These are phyloP conservation scores for Gentiana straminea DNA, from an alignment of 257 asterid genomes.

Conservation along the genomic window DNA sequence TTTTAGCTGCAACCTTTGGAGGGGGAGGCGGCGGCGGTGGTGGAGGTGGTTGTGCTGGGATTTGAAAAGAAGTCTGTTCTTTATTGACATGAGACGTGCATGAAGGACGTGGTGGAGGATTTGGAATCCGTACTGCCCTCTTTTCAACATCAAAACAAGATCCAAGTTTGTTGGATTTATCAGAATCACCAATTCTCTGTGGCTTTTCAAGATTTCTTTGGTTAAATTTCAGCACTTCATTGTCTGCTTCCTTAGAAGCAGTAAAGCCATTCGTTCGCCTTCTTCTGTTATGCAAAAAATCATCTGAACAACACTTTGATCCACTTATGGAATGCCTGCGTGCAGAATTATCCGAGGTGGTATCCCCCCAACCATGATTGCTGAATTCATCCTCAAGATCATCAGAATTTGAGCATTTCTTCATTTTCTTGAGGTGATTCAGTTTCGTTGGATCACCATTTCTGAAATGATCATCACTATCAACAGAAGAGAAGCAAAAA, in stretches of 20 bases:
- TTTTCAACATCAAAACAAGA: conserved; percentile 58
- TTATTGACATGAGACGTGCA: conserved; percentile 22
- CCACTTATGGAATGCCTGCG: conserved; percentile 87
- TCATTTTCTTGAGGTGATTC: conserved; percentile 58
- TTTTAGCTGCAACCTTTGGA: conserved; percentile 34
- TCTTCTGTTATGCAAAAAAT: conserved; percentile 44
- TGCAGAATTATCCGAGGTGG: conserved; percentile 28
- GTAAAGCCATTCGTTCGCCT: conserved; percentile 71
- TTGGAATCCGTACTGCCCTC: conserved; percentile 67
- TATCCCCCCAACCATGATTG: conserved; percentile 29
- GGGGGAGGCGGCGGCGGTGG: conserved; percentile 86
- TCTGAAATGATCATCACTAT: conserved; percentile 39
- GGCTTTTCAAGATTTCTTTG: conserved; percentile 29
- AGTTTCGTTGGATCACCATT: conserved; percentile 34
- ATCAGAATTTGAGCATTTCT: conserved; percentile 73
- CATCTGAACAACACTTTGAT: conserved; percentile 43
- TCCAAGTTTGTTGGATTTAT: conserved; percentile 35
- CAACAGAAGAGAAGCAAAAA: conserved; percentile 41
- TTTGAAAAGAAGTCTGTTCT: conserved; percentile 31
- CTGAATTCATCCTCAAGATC: conserved; percentile 23
- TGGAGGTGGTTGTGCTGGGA: conserved; percentile 31
- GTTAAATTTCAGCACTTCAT: conserved; percentile 36
- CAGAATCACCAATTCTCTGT: conserved; percentile 18
- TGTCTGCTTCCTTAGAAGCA: conserved; percentile 54
- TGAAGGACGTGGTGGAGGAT: conserved; percentile 91